Conservation (phyloP, 1,284 basidiomycete species). For the Trichosporon sp. region DNA sequence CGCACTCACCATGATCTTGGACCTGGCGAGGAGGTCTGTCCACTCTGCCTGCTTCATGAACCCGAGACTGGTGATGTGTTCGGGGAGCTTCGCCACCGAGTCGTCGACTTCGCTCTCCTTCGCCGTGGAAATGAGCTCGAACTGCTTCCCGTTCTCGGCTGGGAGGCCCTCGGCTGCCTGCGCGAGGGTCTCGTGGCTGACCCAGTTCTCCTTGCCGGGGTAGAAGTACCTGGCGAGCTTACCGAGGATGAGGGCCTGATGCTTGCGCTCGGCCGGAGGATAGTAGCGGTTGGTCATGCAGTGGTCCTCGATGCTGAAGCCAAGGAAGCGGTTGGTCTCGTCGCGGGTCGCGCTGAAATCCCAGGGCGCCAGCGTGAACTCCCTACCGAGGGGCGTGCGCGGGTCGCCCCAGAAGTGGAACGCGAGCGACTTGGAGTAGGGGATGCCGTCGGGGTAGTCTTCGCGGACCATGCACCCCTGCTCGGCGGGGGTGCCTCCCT, state of each 20-base stretch:
- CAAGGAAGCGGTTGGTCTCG: constrained; percentile 8
- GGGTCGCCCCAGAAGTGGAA: constrained; percentile 31
- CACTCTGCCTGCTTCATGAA: constrained; percentile 3
- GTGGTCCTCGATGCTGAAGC: constrained; percentile 46
- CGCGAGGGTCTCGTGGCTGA: neutral
- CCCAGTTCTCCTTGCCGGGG: neutral
- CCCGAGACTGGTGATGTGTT: constrained; percentile 7
- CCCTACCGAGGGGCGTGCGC: constrained; percentile 20
- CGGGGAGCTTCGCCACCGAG: neutral
- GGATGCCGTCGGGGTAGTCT: constrained; percentile 28
- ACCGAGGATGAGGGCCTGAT: constrained; percentile 43
- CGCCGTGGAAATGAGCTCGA: neutral
- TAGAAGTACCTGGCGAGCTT: constrained; percentile 41
- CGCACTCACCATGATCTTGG: constrained; percentile 12
- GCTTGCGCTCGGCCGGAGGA: constrained; percentile 21
- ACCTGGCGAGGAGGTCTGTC: constrained; percentile 4
- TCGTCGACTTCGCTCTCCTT: neutral
- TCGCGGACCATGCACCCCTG: constrained; percentile 25
- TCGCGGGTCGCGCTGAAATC: constrained; percentile 8
- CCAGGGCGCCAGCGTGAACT: constrained; percentile 31
- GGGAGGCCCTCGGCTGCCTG: neutral
- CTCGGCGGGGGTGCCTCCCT: neutral
- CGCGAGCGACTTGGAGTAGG: constrained; percentile 27
- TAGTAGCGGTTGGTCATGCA: constrained; percentile 23
- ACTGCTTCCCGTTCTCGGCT: neutral